phyloP scores from a whole-genome alignment of 1,284 basidiomycete species.

The Rugosomyces carneus region DNA sequence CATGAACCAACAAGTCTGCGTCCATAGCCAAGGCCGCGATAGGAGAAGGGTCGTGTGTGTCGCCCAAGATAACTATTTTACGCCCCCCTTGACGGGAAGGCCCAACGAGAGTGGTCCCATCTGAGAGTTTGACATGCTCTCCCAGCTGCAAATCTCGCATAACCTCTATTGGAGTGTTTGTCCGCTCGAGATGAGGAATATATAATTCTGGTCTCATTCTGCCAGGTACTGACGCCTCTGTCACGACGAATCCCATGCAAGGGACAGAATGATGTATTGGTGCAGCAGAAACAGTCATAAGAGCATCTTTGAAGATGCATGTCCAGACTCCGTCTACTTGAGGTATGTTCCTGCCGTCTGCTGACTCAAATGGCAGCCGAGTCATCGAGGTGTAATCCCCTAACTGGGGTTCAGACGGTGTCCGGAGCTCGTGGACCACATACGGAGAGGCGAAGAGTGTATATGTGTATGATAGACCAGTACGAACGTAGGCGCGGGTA shows the following conservation, averaged over 20 bases:
- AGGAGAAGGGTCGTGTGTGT: conserved; percentile 72
- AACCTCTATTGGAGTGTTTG: conserved; percentile 66
- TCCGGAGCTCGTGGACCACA: conserved; percentile 86
- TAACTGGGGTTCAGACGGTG: conserved; percentile 44
- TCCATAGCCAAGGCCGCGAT: conserved; percentile 52
- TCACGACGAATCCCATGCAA: conserved; percentile 79
- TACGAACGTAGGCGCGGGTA: conserved; percentile 78
- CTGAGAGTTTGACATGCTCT: conserved; percentile 62
- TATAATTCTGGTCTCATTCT: conserved; percentile 66
- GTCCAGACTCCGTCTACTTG: conserved; percentile 67
- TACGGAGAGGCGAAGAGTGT: conserved; percentile 68
- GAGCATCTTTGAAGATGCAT: conserved; percentile 53
- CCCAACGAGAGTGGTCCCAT: conserved; percentile 74
- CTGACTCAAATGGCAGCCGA: conserved; percentile 51
- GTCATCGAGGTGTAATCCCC: conserved; percentile 45
- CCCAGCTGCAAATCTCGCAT: conserved; percentile 70
- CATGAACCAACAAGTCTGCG: conserved; percentile 72
- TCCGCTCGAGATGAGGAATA: conserved; percentile 59
- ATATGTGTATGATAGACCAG: conserved; percentile 65
- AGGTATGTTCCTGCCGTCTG: conserved; percentile 60
- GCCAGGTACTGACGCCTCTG: conserved; percentile 72
- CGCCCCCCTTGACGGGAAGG: conserved; percentile 64
- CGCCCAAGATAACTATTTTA: conserved; percentile 75
- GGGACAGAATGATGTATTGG: conserved; percentile 80
- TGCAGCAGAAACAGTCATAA: conserved; percentile 75